Evolutionary conservation across 2,329 filamentous ascomycete genomes (phyloP).

Genomic region (Alternaria gansuensis): DNA sequence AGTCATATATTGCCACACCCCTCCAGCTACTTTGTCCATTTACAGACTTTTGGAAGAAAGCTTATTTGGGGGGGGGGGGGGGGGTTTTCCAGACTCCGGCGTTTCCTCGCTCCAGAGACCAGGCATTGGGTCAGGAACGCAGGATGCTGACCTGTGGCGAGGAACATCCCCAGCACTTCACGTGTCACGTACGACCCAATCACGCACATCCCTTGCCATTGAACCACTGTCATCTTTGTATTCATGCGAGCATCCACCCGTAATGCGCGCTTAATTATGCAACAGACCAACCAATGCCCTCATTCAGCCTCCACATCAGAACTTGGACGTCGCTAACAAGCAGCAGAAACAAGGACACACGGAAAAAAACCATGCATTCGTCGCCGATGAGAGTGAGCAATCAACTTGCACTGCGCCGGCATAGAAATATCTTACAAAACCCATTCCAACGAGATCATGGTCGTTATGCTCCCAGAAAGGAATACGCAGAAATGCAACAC

Average conservation of each 20-base stretch:
- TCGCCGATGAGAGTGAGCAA: slow-evolving; percentile 21
- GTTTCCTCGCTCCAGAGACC: background rate
- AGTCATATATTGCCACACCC: slow-evolving; percentile 1
- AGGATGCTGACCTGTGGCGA: background rate
- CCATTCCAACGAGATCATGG: slow-evolving; percentile 18
- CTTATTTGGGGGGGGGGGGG: too few species aligned
- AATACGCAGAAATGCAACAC: slow-evolving; percentile 41
- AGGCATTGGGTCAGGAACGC: background rate
- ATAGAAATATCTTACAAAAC: slow-evolving; percentile 45
- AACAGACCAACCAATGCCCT: slow-evolving; percentile 41
- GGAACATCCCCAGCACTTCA: slow-evolving; percentile 11
- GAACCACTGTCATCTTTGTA: slow-evolving; percentile 24
- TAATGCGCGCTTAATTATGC: slow-evolving; percentile 41
- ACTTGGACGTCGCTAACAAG: slow-evolving; percentile 20
- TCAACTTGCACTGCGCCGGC: slow-evolving; percentile 31
- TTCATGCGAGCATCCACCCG: slow-evolving; percentile 38
- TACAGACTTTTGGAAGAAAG: background rate
- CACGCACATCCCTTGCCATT: background rate
- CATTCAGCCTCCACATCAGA: slow-evolving; percentile 24
- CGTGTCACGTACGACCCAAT: slow-evolving; percentile 4
- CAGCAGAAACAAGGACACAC: slow-evolving; percentile 9
- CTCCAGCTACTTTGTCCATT: background rate
- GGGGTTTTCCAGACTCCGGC: background rate
- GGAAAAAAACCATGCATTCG: slow-evolving; percentile 26
- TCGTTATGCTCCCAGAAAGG: slow-evolving; percentile 10